Conservation (phyloP, 2,329 filamentous ascomycete genomes). For the Kalaharituber pfeilii region DNA sequence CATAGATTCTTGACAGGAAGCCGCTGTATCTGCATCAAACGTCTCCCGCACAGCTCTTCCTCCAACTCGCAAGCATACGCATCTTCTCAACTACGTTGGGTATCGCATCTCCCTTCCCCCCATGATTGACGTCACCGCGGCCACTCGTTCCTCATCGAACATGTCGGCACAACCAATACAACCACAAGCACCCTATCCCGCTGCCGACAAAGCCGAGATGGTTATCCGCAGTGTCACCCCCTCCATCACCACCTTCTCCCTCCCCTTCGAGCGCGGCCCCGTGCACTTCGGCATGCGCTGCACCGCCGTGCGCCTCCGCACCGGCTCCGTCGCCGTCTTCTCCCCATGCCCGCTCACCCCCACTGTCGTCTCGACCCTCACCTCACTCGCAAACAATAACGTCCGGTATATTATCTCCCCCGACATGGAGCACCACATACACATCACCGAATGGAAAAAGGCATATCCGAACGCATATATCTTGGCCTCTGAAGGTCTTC, state of each 20-base stretch:
- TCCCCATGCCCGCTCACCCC: constrained; percentile 75
- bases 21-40: no score
- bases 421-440: constrained; percentile 91
- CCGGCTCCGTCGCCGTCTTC: constrained; percentile 70
- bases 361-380: constrained; percentile 47
- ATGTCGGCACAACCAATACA: not conserved
- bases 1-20: no score
- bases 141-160: no score
- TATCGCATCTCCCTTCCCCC: no score
- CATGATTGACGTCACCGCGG: not conserved
- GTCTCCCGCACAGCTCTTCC: no score
- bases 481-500: constrained; percentile 65
- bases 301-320: constrained; percentile 66
- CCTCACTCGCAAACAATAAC: constrained; percentile 45
- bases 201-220: constrained; percentile 58
- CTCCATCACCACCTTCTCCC: constrained; percentile 58
- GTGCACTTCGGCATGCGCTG: constrained; percentile 73
- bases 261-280: constrained; percentile 65
- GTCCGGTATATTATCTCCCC: constrained; percentile 74
- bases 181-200: not conserved
- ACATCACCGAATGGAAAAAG: constrained; percentile 65
- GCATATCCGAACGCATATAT: constrained; percentile 64
- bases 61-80: no score
- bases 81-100: no score
- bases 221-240: constrained; percentile 74